Evolutionary conservation across 176 grass and related monocot genomes (phyloP).

Genomic region (Triticum turgidum): DNA sequence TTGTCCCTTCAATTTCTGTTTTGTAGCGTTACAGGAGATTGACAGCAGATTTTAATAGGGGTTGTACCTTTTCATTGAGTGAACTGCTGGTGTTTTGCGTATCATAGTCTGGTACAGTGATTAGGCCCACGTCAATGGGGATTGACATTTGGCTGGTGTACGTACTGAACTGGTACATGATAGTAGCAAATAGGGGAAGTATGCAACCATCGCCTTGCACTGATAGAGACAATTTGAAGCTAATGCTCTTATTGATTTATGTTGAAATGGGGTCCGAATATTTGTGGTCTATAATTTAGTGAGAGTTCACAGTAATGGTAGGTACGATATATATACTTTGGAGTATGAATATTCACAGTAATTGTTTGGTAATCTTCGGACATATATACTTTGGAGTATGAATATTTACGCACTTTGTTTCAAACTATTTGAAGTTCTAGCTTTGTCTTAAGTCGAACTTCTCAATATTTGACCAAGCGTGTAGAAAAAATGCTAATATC

Average conservation of each 20-base stretch:
- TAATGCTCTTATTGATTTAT: too few relatives aligned
- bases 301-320: too few relatives aligned
- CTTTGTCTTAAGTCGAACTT: too few relatives aligned
- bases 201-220: not conserved
- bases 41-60: too few relatives aligned
- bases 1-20: not conserved
- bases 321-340: not conserved
- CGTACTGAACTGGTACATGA: not conserved
- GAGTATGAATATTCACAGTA: not conserved
- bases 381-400: not conserved
- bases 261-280: too few relatives aligned
- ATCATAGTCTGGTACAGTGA: not conserved
- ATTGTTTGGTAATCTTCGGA: not conserved
- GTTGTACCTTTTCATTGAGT: not conserved
- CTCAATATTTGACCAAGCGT: too few relatives aligned
- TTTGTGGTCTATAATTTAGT: too few relatives aligned
- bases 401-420: not conserved
- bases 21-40: too few relatives aligned
- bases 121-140: not conserved
- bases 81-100: not conserved
- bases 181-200: not conserved
- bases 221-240: not conserved
- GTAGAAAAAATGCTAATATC: too few relatives aligned
- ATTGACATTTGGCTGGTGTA: not conserved
- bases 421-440: too few relatives aligned